Evolutionary conservation across 2,329 filamentous ascomycete species (phyloP).

Genomic region (Cordyceps javanica): DNA sequence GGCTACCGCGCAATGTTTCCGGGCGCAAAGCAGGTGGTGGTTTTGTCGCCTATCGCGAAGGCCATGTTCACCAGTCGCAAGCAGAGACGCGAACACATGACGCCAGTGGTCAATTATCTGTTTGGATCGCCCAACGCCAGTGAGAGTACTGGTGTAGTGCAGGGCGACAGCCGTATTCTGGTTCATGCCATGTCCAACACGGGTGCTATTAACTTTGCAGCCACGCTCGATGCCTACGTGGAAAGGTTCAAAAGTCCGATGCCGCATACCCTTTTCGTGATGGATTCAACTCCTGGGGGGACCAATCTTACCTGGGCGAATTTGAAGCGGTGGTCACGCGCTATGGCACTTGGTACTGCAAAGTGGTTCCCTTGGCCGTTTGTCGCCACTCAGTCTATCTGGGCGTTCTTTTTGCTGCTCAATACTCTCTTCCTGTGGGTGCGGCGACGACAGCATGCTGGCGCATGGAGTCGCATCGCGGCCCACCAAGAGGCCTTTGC

Average conservation of each 20-base stretch:
- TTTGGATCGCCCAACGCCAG: slow-evolving; percentile 19
- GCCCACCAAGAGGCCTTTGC: slow-evolving; percentile 33
- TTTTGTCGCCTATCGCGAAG: slow-evolving; percentile 43
- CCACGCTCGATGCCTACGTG: slow-evolving; percentile 41
- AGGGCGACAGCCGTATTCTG: slow-evolving; percentile 29
- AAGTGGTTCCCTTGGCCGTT: slow-evolving; percentile 44
- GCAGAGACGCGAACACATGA: slow-evolving; percentile 38
- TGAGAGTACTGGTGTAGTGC: slow-evolving; percentile 12
- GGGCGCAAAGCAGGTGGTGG: slow-evolving; percentile 41
- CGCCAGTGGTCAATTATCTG: slow-evolving; percentile 36
- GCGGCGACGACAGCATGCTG: slow-evolving; percentile 34
- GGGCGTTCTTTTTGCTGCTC: slow-evolving; percentile 35
- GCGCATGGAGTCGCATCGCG: slow-evolving; percentile 30
- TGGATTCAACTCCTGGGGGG: slow-evolving; percentile 49
- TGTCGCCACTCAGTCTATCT: slow-evolving; percentile 40
- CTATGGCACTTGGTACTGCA: slow-evolving; percentile 45
- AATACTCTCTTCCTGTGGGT: slow-evolving; percentile 29
- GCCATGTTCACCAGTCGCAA: slow-evolving; percentile 38
- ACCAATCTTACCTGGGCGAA: slow-evolving; percentile 35
- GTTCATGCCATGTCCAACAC: slow-evolving; percentile 54
- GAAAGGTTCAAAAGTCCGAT: slow-evolving; percentile 31
- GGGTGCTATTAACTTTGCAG: slow-evolving; percentile 46
- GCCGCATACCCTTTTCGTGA: slow-evolving; percentile 42
- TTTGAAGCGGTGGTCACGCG: slow-evolving; percentile 39
- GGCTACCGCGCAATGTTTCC: slow-evolving; percentile 48